Evolutionary conservation across 345 rosid species (phyloP), one percentile per base, ranked within the genome.

Genomic region (Gossypium rotundifolium): DNA sequence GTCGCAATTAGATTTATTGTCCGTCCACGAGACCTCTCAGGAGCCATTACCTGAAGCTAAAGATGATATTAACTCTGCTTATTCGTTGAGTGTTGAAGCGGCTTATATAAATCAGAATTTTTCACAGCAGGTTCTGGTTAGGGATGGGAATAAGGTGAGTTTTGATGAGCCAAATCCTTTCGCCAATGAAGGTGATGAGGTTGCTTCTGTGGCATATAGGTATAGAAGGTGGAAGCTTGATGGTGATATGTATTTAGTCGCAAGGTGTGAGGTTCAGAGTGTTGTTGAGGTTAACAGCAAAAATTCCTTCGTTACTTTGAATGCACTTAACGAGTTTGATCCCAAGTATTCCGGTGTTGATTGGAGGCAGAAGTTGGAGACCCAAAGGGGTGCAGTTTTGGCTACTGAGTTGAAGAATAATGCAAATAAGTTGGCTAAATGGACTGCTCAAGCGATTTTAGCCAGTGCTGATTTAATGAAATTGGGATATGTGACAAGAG

Each of bases 301-400:
- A 83, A 89, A 84, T 75, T 87, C 91, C 0, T 93, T 88, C 72
- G 81, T 95, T 81, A 95, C 99, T 17, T 63, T 89, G 84, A 95
- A 95, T 81, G 96, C 99, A 1, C 93, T 95, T 4, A 93, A 93
- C 57, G 99, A 95, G 89, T 95, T 95, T 64, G 98, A 95, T 88
- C 76, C 97, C 1, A 95, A 95, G 53, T 93, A 95, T 77, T 95
- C 98, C 2, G 98, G 98, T 71, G 93, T 96, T 77, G 99, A 96
- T 77, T 96, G 96, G 98, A 91, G 97, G 78, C 98, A 93, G 91
- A 96, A 96, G 86, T 78, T 96, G 74, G 99, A 96, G 82, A 91
- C 99, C 17, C 99, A 96, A 77, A 84, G 99, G 76, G 99, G 99
- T 74, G 99, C 96, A 0, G 97, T 95, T 57, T 85, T 95, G 80